These are phyloP conservation scores for Viridothelium virens DNA, from an alignment of 495 filamentous ascomycete species.

Conservation along the genomic window DNA sequence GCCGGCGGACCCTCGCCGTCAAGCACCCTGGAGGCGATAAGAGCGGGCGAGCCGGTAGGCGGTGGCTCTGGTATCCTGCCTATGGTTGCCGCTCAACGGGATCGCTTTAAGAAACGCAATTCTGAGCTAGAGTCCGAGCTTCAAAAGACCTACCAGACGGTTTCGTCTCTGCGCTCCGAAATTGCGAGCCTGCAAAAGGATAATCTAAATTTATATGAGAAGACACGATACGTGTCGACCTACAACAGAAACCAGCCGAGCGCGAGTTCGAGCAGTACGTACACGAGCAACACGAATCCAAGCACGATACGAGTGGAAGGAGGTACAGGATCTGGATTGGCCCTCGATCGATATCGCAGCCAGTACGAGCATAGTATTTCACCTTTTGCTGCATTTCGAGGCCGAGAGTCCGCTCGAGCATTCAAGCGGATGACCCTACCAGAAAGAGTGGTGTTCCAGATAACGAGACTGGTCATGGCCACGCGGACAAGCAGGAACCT, in stretches of 20 bases:
- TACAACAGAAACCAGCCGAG: conserved; percentile 56
- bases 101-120: conserved; percentile 97
- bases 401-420: conserved; percentile 83
- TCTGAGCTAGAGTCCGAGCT: conserved; percentile 85
- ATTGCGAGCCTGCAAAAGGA: conserved; percentile 89
- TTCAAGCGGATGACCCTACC: conserved; percentile 90
- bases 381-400: conserved; percentile 89
- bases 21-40: conserved; percentile 50
- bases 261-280: conserved; percentile 59
- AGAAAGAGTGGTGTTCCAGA: conserved; percentile 80
- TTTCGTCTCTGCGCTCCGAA: conserved; percentile 84
- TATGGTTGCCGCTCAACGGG: conserved; percentile 96
- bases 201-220: conserved; percentile 95
- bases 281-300: conserved; percentile 64
- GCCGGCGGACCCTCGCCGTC: conserved; percentile 27
- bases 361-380: conserved; percentile 93
- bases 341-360: conserved; percentile 79
- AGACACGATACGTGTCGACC: conserved; percentile 89
- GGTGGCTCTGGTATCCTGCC: conserved; percentile 87
- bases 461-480: conserved; percentile 84
- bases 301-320: conserved; percentile 56
- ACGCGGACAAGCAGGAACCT: conserved; percentile 85
- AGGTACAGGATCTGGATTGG: conserved; percentile 54
- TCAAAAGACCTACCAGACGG: conserved; percentile 67
- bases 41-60: conserved; percentile 63